Base-by-base conservation (phyloP, 225 moss, liverwort and hornwort species). In the Bryum argenteum region DNA sequence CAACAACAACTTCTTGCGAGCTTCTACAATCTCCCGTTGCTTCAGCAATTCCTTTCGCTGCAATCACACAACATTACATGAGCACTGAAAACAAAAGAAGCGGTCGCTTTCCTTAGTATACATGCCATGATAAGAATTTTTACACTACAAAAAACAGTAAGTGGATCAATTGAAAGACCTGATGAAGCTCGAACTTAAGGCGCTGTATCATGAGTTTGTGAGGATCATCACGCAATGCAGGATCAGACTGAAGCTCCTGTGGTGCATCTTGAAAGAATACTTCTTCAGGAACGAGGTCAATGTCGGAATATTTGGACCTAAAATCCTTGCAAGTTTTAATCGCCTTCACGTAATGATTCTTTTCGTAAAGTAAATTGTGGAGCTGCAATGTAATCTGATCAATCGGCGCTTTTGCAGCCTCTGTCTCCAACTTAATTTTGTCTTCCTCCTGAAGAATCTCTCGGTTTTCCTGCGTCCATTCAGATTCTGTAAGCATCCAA, bases 301-400 rank as follows among this genome's bases (percentile, higher is more conserved):
- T 94, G 67, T 94, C 94, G 10, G 98, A 82, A 74, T 94, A 98
- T 68, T 91, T 98, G 20, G 98, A 91, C 81, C 91, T 90, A 80
- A 91, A 91, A 70, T 94, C 94, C 77, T 93, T 98, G 85, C 94
- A 94, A 50, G 92, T 87, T 75, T 98, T 98, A 80, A 98, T 98
- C 15, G 98, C 98, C 83, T 94, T 98, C 52, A 89, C 80, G 67
- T 98, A 98, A 65, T 98, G 91, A 65, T 92, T 98, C 58, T 91
- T 98, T 71, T 98, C 94, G 45, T 98, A 98, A 10, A 94, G 79
- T 58, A 98, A 82, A 73, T 98, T 98, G 53, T 98, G 98, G 21
- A 98, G 91, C 80, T 94, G 94, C 84, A 98, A 84, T 38, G 98
- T 88, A 54, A 84, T 98, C 67, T 98, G 94, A 65, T 98, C 94